phyloP scores from a whole-genome alignment of 176 grass and related monocot species.

The Carex myosuroides region DNA sequence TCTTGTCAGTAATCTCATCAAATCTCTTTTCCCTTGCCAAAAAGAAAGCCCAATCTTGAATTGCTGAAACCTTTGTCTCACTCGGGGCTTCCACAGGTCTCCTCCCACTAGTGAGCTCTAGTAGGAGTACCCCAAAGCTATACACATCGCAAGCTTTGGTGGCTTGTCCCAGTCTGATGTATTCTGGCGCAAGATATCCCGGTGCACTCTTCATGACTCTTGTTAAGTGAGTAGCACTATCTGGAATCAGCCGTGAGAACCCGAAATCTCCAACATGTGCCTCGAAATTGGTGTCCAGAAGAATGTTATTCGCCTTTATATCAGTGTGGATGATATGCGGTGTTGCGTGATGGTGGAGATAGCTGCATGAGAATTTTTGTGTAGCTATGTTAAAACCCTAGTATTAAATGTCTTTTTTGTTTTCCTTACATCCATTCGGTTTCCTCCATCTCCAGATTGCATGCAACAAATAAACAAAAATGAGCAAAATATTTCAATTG shows the following conservation, averaged over 20 bases:
- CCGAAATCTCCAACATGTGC: conserved; percentile 68
- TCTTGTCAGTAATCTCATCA: conserved; percentile 63
- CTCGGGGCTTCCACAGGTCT: conserved; percentile 41
- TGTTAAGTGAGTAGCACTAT: conserved; percentile 43
- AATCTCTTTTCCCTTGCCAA: conserved; percentile 55
- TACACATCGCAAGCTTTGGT: conserved; percentile 58
- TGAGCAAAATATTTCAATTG: background rate
- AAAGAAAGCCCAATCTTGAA: conserved; percentile 61
- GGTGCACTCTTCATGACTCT: conserved; percentile 47
- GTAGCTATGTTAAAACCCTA: background rate
- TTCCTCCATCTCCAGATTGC: background rate
- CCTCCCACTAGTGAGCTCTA: conserved; percentile 67
- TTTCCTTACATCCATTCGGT: background rate
- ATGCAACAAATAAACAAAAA: background rate
- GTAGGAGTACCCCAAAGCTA: conserved; percentile 65
- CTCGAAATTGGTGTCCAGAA: conserved; percentile 57
- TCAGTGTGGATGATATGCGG: conserved; percentile 55
- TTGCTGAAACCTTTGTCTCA: conserved; percentile 26
- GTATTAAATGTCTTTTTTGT: background rate
- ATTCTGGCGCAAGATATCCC: conserved; percentile 72
- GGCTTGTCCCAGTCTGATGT: conserved; percentile 52
- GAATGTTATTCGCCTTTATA: conserved; percentile 66
- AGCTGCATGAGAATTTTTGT: conserved; percentile 31
- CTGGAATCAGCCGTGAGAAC: conserved; percentile 44
- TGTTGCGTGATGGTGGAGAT: conserved; percentile 50